Evolutionary conservation across 352 stramenopile genomes (phyloP).

Genomic region (Globisporangium mamillatum): DNA sequence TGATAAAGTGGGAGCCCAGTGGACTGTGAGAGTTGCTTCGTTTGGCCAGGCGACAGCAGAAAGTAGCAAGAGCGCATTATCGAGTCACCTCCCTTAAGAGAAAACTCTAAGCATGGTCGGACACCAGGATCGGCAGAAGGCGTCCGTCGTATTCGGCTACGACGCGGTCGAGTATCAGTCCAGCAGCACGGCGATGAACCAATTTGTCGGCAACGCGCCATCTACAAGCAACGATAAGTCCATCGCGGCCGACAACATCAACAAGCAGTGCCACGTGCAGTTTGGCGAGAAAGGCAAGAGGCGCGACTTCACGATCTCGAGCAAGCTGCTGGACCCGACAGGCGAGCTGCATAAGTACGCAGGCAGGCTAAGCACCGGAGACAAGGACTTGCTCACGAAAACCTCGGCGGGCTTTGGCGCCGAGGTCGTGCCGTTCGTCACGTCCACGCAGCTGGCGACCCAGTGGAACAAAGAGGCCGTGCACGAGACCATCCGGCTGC

Average conservation of each 20-base stretch:
- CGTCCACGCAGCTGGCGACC: slow-evolving; percentile 65
- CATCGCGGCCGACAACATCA: slow-evolving; percentile 34
- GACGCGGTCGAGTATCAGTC: slow-evolving; percentile 54
- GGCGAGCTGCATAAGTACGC: slow-evolving; percentile 67
- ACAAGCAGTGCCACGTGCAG: slow-evolving; percentile 64
- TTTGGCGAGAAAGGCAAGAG: slow-evolving; percentile 63
- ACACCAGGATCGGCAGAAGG: slow-evolving; percentile 37
- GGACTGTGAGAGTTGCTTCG: not conserved
- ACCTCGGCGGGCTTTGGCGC: slow-evolving; percentile 59
- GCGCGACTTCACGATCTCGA: slow-evolving; percentile 54
- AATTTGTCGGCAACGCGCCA: slow-evolving; percentile 23
- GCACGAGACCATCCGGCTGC: slow-evolving; percentile 50
- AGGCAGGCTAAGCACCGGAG: slow-evolving; percentile 40
- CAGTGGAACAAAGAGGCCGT: slow-evolving; percentile 61
- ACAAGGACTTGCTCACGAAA: slow-evolving; percentile 55
- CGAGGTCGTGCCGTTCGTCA: slow-evolving; percentile 49
- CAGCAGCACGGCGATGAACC: slow-evolving; percentile 45
- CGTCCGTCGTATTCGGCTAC: slow-evolving; percentile 62
- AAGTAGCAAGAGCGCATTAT: slow-evolving; percentile 1
- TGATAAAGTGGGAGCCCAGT: not conserved
- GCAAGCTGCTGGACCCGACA: slow-evolving; percentile 52
- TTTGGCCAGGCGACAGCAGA: not conserved
- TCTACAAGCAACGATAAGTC: not conserved
- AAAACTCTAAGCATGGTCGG: slow-evolving; percentile 21
- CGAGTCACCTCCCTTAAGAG: slow-evolving; percentile 11